Conservation (phyloP, 2,329 filamentous ascomycete species). For the Byssochlamys sp. region DNA sequence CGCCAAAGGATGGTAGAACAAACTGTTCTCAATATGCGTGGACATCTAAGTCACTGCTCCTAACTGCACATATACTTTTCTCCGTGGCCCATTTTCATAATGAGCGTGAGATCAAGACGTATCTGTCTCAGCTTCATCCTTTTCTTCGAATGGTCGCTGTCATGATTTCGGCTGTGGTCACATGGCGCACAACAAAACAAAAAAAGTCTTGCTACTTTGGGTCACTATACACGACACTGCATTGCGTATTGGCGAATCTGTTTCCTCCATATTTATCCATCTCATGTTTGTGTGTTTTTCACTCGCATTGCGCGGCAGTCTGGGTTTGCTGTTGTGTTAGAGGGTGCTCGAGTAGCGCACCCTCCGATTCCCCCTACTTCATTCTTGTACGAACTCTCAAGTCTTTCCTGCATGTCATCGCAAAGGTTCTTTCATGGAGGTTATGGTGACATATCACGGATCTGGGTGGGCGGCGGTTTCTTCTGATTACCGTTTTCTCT, state of each 20-base stretch:
- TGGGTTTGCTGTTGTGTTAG: constrained; percentile 15
- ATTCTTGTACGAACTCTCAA: constrained; percentile 23
- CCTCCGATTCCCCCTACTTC: constrained; percentile 15
- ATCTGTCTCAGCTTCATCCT: constrained; percentile 5
- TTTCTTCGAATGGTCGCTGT: background rate
- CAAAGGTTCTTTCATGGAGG: constrained; percentile 12
- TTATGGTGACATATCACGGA: constrained; percentile 2
- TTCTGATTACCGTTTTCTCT: constrained; percentile 2
- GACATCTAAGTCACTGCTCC: background rate
- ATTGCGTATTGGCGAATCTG: constrained; percentile 31
- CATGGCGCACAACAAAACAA: background rate
- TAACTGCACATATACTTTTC: background rate
- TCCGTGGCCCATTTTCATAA: background rate
- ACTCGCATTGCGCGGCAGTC: constrained; percentile 24
- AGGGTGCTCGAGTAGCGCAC: constrained; percentile 9
- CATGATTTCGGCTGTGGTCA: background rate
- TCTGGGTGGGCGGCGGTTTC: background rate
- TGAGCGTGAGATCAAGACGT: background rate
- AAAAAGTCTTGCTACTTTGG: background rate
- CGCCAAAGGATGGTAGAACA: constrained; percentile 66
- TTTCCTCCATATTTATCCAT: constrained; percentile 9
- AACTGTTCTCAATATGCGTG: constrained; percentile 3
- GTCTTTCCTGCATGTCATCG: constrained; percentile 9
- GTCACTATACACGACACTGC: constrained; percentile 9
- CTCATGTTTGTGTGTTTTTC: constrained; percentile 9